Base-by-base conservation (phyloP, 2,329 filamentous ascomycete species). In the Colletotrichum australisinense region DNA sequence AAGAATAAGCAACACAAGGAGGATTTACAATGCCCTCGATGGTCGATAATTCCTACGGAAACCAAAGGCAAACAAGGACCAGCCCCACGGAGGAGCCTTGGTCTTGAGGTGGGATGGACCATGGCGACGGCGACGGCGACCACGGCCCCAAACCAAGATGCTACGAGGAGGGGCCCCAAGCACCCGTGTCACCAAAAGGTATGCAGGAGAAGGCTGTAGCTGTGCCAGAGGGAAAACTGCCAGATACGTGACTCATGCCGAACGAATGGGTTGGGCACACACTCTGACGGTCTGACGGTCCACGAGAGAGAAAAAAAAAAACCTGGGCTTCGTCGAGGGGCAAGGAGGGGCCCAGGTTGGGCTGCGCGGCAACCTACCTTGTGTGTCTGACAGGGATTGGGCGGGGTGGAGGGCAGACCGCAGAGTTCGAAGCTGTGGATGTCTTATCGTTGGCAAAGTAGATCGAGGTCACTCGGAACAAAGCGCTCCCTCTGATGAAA, bases 241-340 rank as follows among this genome's bases (percentile, higher is more conserved):
- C 58, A 63, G 19, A 69, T 65, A 70, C 70, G 70, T 73, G 70
- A 73, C 70, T 73, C 70, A 73, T 73, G 67, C 70, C 70, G 70
- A 52, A 73, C 63, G 55, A 59, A 55, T 42, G 70, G 56, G 60
- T 73, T 73, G 70, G 70, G 70, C 70, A 70, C 67, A 73, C 58
- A 70, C 60, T 59, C 42, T 49, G 42, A 49, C 42, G 42, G 56
- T 56, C 52, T 35, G 55, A 24, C 42, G 42, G 42, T n/a, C 42
- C 19, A 49, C n/a, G 26, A 42, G 16, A 42, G 14, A 42, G 14
- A 42, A 16, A 42, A 42, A 42, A 42, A 38, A 42, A 42, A 42
- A n/a, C 42, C 42, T 49, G 42, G 42, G 42, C 42, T 19, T 49
- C 42, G 42, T 49, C 42, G 42, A 49, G 42, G 42, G 42, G 42